Base-by-base conservation (phyloP, 441 rosid species). In the Sinapis alba region DNA sequence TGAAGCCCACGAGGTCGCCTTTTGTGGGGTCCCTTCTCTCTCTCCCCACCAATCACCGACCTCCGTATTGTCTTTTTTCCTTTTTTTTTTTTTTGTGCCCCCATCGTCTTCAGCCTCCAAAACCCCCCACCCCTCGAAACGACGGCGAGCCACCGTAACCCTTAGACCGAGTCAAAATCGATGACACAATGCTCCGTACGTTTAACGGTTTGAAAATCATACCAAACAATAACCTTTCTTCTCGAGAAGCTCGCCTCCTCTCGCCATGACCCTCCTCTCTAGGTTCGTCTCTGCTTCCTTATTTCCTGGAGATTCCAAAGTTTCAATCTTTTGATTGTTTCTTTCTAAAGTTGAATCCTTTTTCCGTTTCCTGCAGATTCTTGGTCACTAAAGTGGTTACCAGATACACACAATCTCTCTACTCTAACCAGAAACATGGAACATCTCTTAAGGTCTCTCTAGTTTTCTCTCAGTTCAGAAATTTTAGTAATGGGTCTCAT, bases 311-410 rank as follows among this genome's bases (percentile, higher is more conserved):
- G 65, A 62, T 41, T 26, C 65, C 1, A 59, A 72, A 74, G 61
- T 58, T 58, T 58, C 26, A 66, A 15, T 18, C 10, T 23, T 58
- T 71, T 77, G 41, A 65, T 77, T 4, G 28, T 21, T 66, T 60
- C 27, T 20, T 59, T 47, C 6, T 3, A 59, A 11, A 58, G 75
- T 26, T 54, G 16, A 24, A 26, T 53, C 32, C 50, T 38, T 38
- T 36, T 51, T 45, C 0, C 2, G 20, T 24, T 65, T 38, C 5
- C 21, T 85, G 90, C 89, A 94, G 98, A 59, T 72, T 83, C 85
- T 77, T 96, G 86, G 77, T 71, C 16, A 66, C 80, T 79, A 83
- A 75, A 53, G 82, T 78, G 32, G 38, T 87, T 74, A 83, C 79
- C 70, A 86, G 84, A 79, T 80, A 65, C 76, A 83, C 65, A 8